Evolutionary conservation across 2,329 filamentous ascomycete genomes (phyloP), one percentile per base, ranked within the genome.

Genomic region (Trichocomaceae sp.): DNA sequence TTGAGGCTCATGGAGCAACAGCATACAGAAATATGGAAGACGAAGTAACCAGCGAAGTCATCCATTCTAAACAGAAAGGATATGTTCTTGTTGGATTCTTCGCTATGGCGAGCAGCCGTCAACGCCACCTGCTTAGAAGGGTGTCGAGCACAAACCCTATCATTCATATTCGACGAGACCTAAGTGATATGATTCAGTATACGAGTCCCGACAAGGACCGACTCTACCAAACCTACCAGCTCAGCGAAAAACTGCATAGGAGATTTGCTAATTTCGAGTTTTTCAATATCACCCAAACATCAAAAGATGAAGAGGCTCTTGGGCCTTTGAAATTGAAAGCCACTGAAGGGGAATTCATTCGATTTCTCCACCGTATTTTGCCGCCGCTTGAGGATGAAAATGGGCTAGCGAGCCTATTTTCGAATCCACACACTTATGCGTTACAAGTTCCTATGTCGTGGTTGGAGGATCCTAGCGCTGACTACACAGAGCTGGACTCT

Each of bases 231-330:
- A 74, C 88, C 6, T 69, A 88, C 23, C 75, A 78, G n/a, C 54
- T 71, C 9, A 69, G 68, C 0, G 69, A 68, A 7, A 69, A 68
- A 1, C 78, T 86, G 15, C 83, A 87, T 61, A 77, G 84, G 48
- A 77, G 77, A 1, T 88, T 84, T 64, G 85, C 84, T 10, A 90
- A 88, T 61, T 80, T 86, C 58, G 87, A 90, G 64, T 91, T 89
- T 66, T 89, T 84, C 73, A 90, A 90, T 61, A 74, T 87, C 15
- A 84, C 84, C 1, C 85, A 88, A 63, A 74, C 71, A 45, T 63
- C 47, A 26, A 46, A 39, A n/a, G 39, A 55, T n/a, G 52, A 37
- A 5, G 50, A 50, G 46, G 29, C 54, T 54, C 60, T 17, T 66
- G 65, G 5, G 64, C 71, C 86, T 59, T 69, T 88, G 15, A 84